A percentile compares a stretch with the other conserved stretches of the same genome.
Conservation (phyloP, 2,329 filamentous ascomycete genomes). For the Microsporum audouinii region DNA sequence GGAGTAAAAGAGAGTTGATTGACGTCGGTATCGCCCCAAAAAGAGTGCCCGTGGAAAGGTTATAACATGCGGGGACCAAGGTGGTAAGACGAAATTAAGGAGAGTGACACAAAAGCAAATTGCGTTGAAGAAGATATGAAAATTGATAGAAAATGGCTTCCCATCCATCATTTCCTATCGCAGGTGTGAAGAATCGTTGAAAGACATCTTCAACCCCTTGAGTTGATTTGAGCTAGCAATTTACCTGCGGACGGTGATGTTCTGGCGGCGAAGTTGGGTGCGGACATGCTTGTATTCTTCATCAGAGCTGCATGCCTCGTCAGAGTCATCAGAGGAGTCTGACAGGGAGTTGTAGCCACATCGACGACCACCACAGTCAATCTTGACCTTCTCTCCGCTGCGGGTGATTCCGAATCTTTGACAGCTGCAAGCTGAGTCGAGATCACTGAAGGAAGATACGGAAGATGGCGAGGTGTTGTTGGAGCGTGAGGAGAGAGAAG, state of each 20-base stretch:
- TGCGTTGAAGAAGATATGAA: not conserved
- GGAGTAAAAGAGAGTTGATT: not conserved
- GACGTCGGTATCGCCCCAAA: not conserved
- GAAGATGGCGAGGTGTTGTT: constrained; percentile 44
- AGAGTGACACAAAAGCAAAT: not conserved
- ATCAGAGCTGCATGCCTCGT: constrained; percentile 55
- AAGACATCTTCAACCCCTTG: not conserved
- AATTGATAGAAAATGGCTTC: constrained; percentile 1
- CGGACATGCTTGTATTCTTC: constrained; percentile 30
- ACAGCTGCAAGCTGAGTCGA: constrained; percentile 63
- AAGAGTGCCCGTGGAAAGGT: not conserved
- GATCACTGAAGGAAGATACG: constrained; percentile 56
- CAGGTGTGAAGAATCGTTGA: not conserved
- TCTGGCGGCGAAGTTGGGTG: constrained; percentile 26
- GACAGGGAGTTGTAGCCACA: constrained; percentile 58
- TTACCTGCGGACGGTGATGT: constrained; percentile 32
- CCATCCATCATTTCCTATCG: constrained; percentile 3
- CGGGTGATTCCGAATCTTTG: constrained; percentile 95
- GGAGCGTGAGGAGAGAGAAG: constrained; percentile 65
- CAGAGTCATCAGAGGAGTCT: constrained; percentile 39
- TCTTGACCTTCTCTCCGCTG: constrained; percentile 82
- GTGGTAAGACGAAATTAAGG: not conserved
- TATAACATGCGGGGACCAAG: not conserved
- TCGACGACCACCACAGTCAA: constrained; percentile 83
- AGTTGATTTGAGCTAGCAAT: not conserved